Percentiles rank a stretch among this genome's conserved stretches.
These are phyloP conservation scores for Phylloporus sp. DNA, from an alignment of 768 basidiomycete genomes.

Conservation along the genomic window DNA sequence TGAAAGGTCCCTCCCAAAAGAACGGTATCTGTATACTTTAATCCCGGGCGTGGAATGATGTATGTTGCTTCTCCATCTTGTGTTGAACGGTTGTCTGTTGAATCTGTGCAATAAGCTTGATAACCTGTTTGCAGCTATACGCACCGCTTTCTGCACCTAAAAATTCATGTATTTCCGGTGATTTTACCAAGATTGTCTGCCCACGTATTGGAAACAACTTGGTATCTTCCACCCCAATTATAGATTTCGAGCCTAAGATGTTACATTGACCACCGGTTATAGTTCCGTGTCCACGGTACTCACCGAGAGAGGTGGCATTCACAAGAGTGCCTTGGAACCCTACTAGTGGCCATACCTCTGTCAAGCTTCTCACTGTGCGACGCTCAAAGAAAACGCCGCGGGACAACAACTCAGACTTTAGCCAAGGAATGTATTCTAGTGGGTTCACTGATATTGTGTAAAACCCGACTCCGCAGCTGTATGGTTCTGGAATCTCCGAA, in stretches of 20 bases:
- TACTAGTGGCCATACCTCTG: conserved; percentile 41
- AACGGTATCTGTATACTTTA: conserved; percentile 38
- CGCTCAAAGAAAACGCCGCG: conserved; percentile 44
- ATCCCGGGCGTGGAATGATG: conserved; percentile 58
- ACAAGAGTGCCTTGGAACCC: conserved; percentile 41
- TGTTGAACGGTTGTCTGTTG: conserved; percentile 11
- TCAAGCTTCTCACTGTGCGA: conserved; percentile 40
- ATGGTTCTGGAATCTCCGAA: conserved; percentile 34
- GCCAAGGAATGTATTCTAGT: conserved; percentile 46
- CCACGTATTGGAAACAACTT: conserved; percentile 75
- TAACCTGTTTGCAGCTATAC: neutral
- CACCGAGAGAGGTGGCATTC: conserved; percentile 56
- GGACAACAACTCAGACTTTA: conserved; percentile 37
- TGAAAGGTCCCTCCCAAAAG: conserved; percentile 60
- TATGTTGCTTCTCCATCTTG: conserved; percentile 40
- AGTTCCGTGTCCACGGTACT: conserved; percentile 6
- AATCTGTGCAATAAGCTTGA: neutral
- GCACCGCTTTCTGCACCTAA: conserved; percentile 25
- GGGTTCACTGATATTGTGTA: conserved; percentile 49
- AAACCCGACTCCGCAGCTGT: conserved; percentile 39
- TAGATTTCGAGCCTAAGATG: conserved; percentile 54
- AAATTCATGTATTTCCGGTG: conserved; percentile 53
- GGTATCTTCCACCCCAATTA: conserved; percentile 81
- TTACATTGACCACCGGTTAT: neutral
- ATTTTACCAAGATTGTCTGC: conserved; percentile 74